Percentiles rank a stretch among this genome's conserved stretches.
Evolutionary conservation across 352 stramenopile genomes (phyloP).

Genomic region (Globisporangium paroecandrum): DNA sequence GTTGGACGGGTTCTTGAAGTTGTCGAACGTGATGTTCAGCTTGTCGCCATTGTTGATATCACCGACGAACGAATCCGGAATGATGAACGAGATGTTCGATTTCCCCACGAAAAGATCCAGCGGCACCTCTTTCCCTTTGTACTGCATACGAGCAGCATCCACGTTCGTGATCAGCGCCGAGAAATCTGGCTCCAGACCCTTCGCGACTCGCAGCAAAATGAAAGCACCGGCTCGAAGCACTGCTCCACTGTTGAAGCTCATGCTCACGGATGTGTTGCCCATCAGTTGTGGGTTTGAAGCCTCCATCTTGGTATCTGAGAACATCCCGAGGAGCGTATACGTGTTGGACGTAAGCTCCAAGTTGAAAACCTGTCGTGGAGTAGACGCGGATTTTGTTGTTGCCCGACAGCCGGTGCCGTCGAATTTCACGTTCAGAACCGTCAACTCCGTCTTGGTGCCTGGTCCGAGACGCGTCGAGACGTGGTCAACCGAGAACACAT

Average conservation of each 20-base stretch:
- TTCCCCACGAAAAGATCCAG: slow-evolving; percentile 47
- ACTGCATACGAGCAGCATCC: slow-evolving; percentile 36
- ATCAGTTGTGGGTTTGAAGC: slow-evolving; percentile 47
- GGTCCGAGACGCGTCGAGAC: slow-evolving; percentile 56
- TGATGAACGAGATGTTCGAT: slow-evolving; percentile 74
- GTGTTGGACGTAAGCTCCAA: slow-evolving; percentile 46
- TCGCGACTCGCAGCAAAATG: slow-evolving; percentile 67
- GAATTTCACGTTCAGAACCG: slow-evolving; percentile 50
- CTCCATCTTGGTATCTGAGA: slow-evolving; percentile 48
- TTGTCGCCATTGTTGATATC: slow-evolving; percentile 75
- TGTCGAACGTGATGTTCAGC: slow-evolving; percentile 58
- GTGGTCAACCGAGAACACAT: slow-evolving; percentile 51
- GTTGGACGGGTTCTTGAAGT: slow-evolving; percentile 66
- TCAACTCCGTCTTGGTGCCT: slow-evolving; percentile 57
- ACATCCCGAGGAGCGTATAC: slow-evolving; percentile 57
- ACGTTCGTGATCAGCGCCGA: slow-evolving; percentile 52
- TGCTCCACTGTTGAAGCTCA: slow-evolving; percentile 59
- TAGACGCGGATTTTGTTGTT: slow-evolving; percentile 16
- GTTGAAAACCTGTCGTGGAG: slow-evolving; percentile 48
- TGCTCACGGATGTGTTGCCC: slow-evolving; percentile 44
- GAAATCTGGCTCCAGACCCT: slow-evolving; percentile 54
- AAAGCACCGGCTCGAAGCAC: slow-evolving; percentile 54
- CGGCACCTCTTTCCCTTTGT: slow-evolving; percentile 26
- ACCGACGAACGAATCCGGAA: slow-evolving; percentile 49
- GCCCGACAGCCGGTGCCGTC: slow-evolving; percentile 49